These are phyloP conservation scores for Seiridium unicorne DNA, from an alignment of 2,329 filamentous ascomycete species.

Conservation along the genomic window DNA sequence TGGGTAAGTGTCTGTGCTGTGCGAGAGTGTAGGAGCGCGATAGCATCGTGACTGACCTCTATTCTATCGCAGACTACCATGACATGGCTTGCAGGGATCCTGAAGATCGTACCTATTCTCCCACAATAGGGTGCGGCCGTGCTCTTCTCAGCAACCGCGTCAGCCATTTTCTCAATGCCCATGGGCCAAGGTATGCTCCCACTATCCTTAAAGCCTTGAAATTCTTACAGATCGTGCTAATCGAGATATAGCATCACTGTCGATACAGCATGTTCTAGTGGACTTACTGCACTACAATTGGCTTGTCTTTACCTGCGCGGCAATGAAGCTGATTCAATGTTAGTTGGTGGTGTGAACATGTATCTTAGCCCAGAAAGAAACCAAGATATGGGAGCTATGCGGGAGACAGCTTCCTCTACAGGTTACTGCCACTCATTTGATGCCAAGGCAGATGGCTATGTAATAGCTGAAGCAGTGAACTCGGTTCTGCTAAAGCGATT, in stretches of 20 bases:
- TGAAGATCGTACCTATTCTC: conserved; percentile 16
- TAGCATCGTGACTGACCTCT: background rate
- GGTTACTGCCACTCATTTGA: conserved; percentile 33
- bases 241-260: conserved; percentile 25
- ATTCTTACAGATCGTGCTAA: conserved; percentile 16
- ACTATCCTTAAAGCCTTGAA: no score
- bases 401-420: conserved; percentile 24
- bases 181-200: conserved; percentile 24
- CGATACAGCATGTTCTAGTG: conserved; percentile 33
- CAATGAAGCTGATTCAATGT: conserved; percentile 18
- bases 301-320: conserved; percentile 21
- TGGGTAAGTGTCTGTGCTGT: background rate
- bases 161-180: conserved; percentile 30
- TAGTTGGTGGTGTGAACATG: conserved; percentile 12
- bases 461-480: conserved; percentile 43
- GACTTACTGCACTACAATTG: conserved; percentile 26
- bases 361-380: conserved; percentile 12
- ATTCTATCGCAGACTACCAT: background rate
- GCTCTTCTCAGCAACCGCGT: conserved; percentile 28
- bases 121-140: conserved; percentile 11
- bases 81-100: background rate
- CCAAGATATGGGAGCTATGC: conserved; percentile 15
- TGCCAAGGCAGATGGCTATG: conserved; percentile 42
- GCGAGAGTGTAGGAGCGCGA: background rate
- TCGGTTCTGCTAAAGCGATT: conserved; percentile 40